Evolutionary conservation across 345 rosid genomes (phyloP).

Genomic region (Moringa oleifera): DNA sequence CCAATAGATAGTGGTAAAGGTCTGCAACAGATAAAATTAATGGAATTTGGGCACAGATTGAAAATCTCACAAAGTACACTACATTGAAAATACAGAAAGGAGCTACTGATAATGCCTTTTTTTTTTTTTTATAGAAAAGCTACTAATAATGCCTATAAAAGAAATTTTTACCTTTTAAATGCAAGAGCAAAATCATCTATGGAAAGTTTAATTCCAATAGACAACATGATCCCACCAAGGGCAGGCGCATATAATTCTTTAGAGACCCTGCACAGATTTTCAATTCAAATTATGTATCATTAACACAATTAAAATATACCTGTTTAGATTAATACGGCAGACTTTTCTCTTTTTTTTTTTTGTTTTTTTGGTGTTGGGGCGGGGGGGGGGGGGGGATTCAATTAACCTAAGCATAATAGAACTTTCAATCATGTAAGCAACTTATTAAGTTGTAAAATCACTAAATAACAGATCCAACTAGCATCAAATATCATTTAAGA

Average conservation of each 20-base stretch:
- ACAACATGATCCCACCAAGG: constrained; percentile 92
- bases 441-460: too few species aligned
- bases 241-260: constrained; percentile 95
- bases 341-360: too few species aligned
- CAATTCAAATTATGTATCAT: constrained; percentile 3
- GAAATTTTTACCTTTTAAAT: constrained; percentile 50
- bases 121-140: constrained; percentile 2
- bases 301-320: too few species aligned
- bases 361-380: too few species aligned
- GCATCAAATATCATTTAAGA: too few species aligned
- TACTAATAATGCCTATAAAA: neutral
- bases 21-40: constrained; percentile 40
- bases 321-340: too few species aligned
- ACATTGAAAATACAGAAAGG: neutral
- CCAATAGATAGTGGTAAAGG: constrained; percentile 85
- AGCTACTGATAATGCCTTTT: neutral
- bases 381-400: too few species aligned
- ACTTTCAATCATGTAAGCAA: too few species aligned
- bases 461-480: too few species aligned
- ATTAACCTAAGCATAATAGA: too few species aligned
- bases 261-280: constrained; percentile 61
- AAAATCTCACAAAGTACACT: neutral
- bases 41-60: constrained; percentile 13
- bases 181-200: constrained; percentile 85
- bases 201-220: constrained; percentile 88